Base-by-base conservation (phyloP, 345 rosid species). In the Linum tenue region DNA sequence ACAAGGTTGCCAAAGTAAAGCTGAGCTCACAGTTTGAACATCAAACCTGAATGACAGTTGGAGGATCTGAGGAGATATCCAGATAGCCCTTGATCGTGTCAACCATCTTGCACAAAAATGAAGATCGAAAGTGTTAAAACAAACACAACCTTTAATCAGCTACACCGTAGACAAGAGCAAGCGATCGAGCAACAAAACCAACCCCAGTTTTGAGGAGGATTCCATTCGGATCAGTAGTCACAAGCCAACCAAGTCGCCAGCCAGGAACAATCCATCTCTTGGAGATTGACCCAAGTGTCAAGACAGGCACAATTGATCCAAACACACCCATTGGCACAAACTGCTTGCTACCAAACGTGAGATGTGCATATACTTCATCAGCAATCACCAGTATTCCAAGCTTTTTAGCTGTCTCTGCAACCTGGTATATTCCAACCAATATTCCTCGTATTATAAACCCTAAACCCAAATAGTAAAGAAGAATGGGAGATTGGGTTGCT, bases 231-330 rank as follows among this genome's bases (percentile, higher is more conserved):
- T 89, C 92, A 70, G 69, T 76, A 36, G 82, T 68, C 39, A 68
- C 84, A 42, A 83, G 73, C 96, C 96, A 86, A 48, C 96, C 96
- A 0, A 85, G 69, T 63, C 92, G 76, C 96, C 96, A 89, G 43
- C 96, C 91, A 38, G 92, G 96, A 74, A 85, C 89, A 35, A 85
- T 55, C 92, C 87, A 89, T 71, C 87, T 81, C 80, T 89, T 85
- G 2, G 92, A 86, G 71, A 89, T 73, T 40, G 90, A 83, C 0
- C 96, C 90, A 16, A 86, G 63, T 0, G 91, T 89, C 40, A 89
- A 5, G 37, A 89, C 77, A 5, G 92, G 92, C 22, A 61, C 85
- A 53, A 77, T 78, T 1, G 85, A 82, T 11, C 80, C 86, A 37
- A 86, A 83, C 37, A 56, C 69, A 53, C 89, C 91, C 92, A 86